Base-by-base conservation (phyloP, 2,329 filamentous ascomycete species). In the Teratosphaeriaceae sp. region DNA sequence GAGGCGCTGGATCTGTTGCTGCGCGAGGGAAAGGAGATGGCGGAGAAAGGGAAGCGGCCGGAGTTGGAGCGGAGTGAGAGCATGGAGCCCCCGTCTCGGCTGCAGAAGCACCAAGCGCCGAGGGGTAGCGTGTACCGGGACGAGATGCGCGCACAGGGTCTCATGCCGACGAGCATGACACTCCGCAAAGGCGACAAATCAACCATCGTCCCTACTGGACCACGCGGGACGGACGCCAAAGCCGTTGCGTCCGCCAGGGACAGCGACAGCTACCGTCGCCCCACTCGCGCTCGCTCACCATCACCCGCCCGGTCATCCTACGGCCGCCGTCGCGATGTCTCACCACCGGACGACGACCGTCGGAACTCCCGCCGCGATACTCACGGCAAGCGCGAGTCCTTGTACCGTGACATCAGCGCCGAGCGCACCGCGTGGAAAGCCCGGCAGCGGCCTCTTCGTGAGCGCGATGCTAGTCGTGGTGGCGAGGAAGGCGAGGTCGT, bases 21-120 rank as follows among this genome's bases (percentile, higher is more conserved):
- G 18, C 70, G 67, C 50, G 76, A 79, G 58, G 73, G 74, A 37
- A 69, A 76, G 51, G 68, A 74, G 49, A 65, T 75, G 47, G 71
- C 73, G 7, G 73, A 73, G 19, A 76, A 74, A 52, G 66, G 69
- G 3, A 65, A 69, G 46, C 68, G 71, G 43, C 70, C 71, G 4
- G 73, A 75, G 42, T 69, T 73, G 45, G 73, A 76, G 38, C 50
- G 60, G 23, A 63, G 62, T 36, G 63, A 63, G 37, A 65, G 62
- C 44, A 59, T 65, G 52, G 64, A 66, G 44, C 61, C 61, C 23
- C 61, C 62, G 12, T 52, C 71, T 62, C 50, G 72, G 9, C 51
- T 58, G 20, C 26, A 23, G 9, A 48, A 47, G 24, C 43, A 49
- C 15, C 42, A 49, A 22, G 50, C 50, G 12, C 51, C 57, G 5